Evolutionary conservation across 2,329 filamentous ascomycete species (phyloP).

Genomic region (Aspergillus proliferans): DNA sequence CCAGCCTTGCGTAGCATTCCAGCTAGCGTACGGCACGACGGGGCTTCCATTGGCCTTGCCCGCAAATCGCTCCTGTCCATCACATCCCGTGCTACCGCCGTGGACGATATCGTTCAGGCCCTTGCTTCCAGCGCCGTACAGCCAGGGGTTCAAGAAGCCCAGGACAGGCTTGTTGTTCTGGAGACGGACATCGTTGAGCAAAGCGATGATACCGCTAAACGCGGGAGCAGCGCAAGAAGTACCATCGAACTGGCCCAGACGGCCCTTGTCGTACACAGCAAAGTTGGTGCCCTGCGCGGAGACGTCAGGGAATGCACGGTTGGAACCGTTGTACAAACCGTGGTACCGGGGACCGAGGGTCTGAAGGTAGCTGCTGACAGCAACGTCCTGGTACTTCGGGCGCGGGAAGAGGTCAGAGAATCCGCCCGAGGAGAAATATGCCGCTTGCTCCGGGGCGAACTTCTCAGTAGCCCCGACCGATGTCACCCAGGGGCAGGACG

Average conservation of each 20-base stretch:
- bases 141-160: conserved; percentile 57
- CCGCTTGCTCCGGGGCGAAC: conserved; percentile 33
- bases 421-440: conserved; percentile 38
- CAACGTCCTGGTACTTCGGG: conserved; percentile 28
- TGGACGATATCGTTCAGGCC: conserved; percentile 45
- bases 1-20: conserved; percentile 48
- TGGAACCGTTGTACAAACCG: conserved; percentile 27
- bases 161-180: conserved; percentile 44
- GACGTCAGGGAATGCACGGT: conserved; percentile 39
- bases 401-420: conserved; percentile 35
- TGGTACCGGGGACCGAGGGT: conserved; percentile 19
- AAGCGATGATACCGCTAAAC: conserved; percentile 52
- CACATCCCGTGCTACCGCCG: conserved; percentile 45
- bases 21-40: conserved; percentile 41
- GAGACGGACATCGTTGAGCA: conserved; percentile 58
- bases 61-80: conserved; percentile 37
- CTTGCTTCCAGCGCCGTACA: conserved; percentile 43
- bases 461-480: conserved; percentile 37
- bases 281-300: conserved; percentile 31
- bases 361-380: conserved; percentile 30
- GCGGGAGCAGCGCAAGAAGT: conserved; percentile 52
- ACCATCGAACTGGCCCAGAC: conserved; percentile 26
- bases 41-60: conserved; percentile 34
- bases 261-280: conserved; percentile 27
- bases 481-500: conserved; percentile 34